A percentile compares a stretch with the other conserved stretches of the same genome.
phyloP scores from a whole-genome alignment of 2,329 filamentous ascomycete species.

The Colletotrichum eleusines region DNA sequence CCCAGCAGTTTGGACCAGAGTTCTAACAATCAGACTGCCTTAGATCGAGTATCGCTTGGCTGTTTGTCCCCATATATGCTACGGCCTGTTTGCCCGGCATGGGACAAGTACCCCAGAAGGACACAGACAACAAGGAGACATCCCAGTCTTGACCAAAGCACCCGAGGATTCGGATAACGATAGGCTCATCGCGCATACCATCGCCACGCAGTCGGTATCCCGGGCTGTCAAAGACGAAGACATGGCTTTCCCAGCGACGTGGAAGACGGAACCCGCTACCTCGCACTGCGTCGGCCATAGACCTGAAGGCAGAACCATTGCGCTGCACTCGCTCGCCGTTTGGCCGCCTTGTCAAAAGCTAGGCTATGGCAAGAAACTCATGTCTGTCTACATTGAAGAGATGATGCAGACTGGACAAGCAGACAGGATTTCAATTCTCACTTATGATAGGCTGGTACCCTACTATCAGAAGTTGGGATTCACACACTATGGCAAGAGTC shows the following conservation, averaged over 20 bases:
- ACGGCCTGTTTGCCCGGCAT: conserved; percentile 45
- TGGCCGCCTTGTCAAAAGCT: conserved; percentile 44
- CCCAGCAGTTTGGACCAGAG: too few relatives aligned
- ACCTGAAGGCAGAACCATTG: conserved; percentile 46
- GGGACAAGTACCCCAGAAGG: conserved; percentile 13
- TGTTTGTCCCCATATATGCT: conserved; percentile 47
- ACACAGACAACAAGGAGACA: conserved; percentile 4
- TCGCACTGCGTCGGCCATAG: conserved; percentile 44
- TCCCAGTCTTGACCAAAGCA: conserved; percentile 35
- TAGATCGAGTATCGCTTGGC: conserved; percentile 50
- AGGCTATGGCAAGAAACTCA: conserved; percentile 47
- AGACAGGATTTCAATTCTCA: conserved; percentile 48
- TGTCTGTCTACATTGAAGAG: conserved; percentile 43
- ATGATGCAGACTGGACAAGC: conserved; percentile 42
- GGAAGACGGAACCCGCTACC: conserved; percentile 44
- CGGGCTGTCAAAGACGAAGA: conserved; percentile 45
- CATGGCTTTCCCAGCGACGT: conserved; percentile 46
- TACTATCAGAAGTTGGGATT: conserved; percentile 50
- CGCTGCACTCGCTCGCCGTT: conserved; percentile 48
- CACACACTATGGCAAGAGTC: conserved; percentile 49
- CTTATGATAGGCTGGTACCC: conserved; percentile 48
- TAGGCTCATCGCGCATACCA: conserved; percentile 46
- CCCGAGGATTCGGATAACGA: conserved; percentile 29
- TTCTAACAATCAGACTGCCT: conserved; percentile 1
- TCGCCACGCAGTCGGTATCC: conserved; percentile 46